Percentiles rank a stretch among this genome's conserved stretches.
Evolutionary conservation across 2,329 filamentous ascomycete genomes (phyloP).

Genomic region (Alternaria postmessia): DNA sequence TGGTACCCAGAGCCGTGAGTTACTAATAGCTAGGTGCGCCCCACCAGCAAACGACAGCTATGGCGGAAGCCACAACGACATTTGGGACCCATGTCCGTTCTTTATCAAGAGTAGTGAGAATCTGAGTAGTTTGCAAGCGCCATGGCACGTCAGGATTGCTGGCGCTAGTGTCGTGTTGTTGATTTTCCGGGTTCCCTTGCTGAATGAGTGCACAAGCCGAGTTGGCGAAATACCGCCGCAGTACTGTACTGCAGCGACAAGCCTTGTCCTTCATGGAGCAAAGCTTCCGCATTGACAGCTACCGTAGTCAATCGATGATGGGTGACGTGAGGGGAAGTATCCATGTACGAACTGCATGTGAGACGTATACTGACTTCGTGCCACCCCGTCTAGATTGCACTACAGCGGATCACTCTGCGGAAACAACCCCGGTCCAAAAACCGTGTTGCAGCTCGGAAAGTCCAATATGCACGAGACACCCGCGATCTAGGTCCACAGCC

Average conservation of each 20-base stretch:
- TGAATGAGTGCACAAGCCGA: neutral
- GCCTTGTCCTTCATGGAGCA: neutral
- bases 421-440: neutral
- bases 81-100: neutral
- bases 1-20: neutral
- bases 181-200: neutral
- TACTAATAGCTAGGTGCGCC: neutral
- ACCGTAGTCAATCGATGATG: neutral
- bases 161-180: slow-evolving; percentile 1
- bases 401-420: neutral
- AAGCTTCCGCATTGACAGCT: neutral
- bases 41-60: neutral
- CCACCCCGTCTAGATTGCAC: too few species aligned
- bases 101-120: neutral
- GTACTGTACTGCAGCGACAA: neutral
- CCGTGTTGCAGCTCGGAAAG: neutral
- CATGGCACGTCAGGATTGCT: neutral
- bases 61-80: slow-evolving; percentile 1
- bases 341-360: too few species aligned
- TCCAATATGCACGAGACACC: neutral
- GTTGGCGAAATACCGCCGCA: neutral
- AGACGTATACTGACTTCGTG: too few species aligned
- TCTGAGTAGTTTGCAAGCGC: slow-evolving; percentile 1
- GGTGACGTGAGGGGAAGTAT: too few species aligned
- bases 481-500: slow-evolving; percentile 11